Base-by-base conservation (phyloP, 83 land plant genomes). In the Picea engelmannii region DNA sequence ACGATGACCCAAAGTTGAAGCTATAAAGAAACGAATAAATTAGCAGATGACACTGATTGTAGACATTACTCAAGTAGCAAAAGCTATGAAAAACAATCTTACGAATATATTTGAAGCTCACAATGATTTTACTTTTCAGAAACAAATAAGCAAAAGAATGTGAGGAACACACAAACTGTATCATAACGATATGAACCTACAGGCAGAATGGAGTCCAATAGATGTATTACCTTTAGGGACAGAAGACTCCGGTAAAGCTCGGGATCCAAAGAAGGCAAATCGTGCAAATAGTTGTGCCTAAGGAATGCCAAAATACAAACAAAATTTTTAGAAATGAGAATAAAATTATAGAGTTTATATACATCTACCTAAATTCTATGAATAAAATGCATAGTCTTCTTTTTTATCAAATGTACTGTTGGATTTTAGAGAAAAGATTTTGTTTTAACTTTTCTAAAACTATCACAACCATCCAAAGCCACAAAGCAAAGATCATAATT, bases 181-280 rank as follows among this genome's bases (percentile, higher is more conserved):
- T 8, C 76, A 71, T 71, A 47, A 21, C 3, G 16, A 44, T 42
- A 44, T 73, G 76, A 73, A 73, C n/a, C 55, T 73, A 73, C 17
- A 73, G 4, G n/a, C 25, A n/a, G 11, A 5, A 6, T 1, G 4
- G 58, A 71, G 21, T 73, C 2, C 25, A 5, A 20, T 44, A 0
- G 58, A 73, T 23, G 17, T 12, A 20, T 25, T 60, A 96, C 99
- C 99, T 96, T 96, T 6, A 95, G 81, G 66, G 91, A 95, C 16
- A 95, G 87, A 78, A 96, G 93, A 79, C 87, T 95, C 58, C 92
- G 93, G 68, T 96, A 95, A 49, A 96, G 88, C 83, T 96, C 99
- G 18, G 96, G 99, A 82, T 96, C 99, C 85, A 96, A 83, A 16
- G 99, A 96, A 83, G 98, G 95, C 90, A 96, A 88, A 78, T 96